These are phyloP conservation scores for Raffaelea ambrosiae DNA, from an alignment of 2,329 filamentous ascomycete species.

Conservation along the genomic window DNA sequence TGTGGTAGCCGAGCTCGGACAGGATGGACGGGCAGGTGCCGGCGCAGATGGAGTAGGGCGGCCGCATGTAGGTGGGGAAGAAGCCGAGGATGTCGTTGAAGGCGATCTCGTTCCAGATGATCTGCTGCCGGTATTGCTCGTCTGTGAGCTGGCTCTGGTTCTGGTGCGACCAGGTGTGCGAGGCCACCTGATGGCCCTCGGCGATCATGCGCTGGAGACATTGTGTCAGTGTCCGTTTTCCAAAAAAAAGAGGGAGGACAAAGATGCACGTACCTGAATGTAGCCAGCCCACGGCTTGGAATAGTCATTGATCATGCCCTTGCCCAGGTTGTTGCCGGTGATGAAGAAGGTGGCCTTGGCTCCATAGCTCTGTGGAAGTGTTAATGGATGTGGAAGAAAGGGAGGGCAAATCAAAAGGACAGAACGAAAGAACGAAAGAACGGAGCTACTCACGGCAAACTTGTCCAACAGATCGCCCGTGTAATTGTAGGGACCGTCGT, in stretches of 20 bases:
- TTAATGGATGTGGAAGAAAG: not conserved
- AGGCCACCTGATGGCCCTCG: conserved; percentile 39
- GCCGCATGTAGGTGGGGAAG: conserved; percentile 39
- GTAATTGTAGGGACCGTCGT: conserved; percentile 57
- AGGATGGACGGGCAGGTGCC: conserved; percentile 20
- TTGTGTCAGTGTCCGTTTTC: not conserved
- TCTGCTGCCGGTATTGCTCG: conserved; percentile 26
- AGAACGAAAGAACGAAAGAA: not conserved
- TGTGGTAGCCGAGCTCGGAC: conserved; percentile 24
- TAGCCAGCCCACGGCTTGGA: conserved; percentile 34
- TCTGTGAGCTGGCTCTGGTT: conserved; percentile 27
- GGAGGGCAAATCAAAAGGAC: not conserved
- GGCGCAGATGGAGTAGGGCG: conserved; percentile 32
- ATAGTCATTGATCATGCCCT: conserved; percentile 45
- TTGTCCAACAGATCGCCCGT: conserved; percentile 54
- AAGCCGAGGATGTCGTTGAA: conserved; percentile 32
- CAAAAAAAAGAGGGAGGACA: not conserved
- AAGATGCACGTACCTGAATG: conserved; percentile 25
- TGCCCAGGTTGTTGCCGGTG: conserved; percentile 47
- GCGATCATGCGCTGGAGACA: conserved; percentile 26
- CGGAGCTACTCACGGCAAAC: conserved; percentile 28
- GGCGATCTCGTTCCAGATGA: conserved; percentile 36
- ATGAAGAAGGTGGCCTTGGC: conserved; percentile 63
- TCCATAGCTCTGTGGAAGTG: conserved; percentile 32
- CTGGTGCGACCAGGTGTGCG: conserved; percentile 38